Base-by-base conservation (phyloP, 495 filamentous ascomycete genomes). In the Acidomyces sp. region DNA sequence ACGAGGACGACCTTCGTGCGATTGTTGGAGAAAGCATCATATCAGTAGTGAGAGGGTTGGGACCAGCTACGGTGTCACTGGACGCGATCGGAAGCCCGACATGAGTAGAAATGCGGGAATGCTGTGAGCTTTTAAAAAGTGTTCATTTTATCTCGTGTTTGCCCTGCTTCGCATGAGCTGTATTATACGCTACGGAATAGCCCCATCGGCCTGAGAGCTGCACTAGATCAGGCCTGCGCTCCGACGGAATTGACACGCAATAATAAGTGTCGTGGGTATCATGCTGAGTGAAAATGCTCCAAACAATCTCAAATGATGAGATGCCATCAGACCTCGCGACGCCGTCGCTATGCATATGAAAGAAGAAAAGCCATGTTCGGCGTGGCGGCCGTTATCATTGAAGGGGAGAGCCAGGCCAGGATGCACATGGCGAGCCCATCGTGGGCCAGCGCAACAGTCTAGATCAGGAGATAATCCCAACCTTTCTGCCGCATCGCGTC, bases 391-490 rank as follows among this genome's bases (percentile, higher is more conserved):
- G 31, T 41, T 12, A 37, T 26, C 5, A 10, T n/a, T n/a, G 30
- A 18, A 34, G 26, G 34, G 39, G 33, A 22, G 34, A 22, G 33
- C 24, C 33, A 39, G 39, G 39, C 45, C 37, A 47, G 44, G 38
- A 47, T 35, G 44, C 23, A 28, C 20, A n/a, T n/a, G n/a, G n/a
- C n/a, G 18, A 26, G 19, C 45, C 39, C 45, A 32, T 42, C 45
- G 39, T 43, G 45, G 39, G 45, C 21, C 23, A 23, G 27, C 13
- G 12, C 23, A 30, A 19, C 5, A 23, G 29, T 20, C 34, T 39
- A 94, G 56, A 96, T 85, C 59, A 97, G 70, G 55, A 97, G 66
- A 67, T 82, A 88, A 56, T 88, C 81, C 87, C 84, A 94, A 51
- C 76, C 76, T 62, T 88, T 88, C 58, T 77, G 77, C 63, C 72